Conservation (phyloP, 2,329 filamentous ascomycete species). For the Fusarium algeriense region DNA sequence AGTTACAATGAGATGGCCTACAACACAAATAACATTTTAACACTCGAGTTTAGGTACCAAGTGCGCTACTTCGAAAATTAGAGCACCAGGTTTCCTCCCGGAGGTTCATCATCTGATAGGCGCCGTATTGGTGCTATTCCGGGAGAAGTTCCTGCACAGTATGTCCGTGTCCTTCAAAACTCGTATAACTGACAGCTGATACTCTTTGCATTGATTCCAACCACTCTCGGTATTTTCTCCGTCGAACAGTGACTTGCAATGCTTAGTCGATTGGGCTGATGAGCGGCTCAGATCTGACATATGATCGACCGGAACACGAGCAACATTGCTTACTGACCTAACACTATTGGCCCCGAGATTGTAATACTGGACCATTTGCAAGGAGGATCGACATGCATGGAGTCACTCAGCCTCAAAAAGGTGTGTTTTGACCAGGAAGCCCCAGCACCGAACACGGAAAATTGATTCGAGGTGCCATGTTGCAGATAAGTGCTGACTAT, state of each 20-base stretch:
- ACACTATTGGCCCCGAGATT: not conserved
- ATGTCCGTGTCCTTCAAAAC: not conserved
- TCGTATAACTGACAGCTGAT: not conserved
- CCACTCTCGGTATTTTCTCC: not conserved
- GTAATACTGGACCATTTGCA: too few relatives aligned
- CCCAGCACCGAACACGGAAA: not conserved
- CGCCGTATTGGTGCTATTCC: not conserved
- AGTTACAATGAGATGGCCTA: too few relatives aligned
- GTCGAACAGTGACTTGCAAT: not conserved
- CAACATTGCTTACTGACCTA: not conserved
- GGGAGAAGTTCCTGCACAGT: not conserved
- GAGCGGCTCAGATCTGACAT: slow-evolving; percentile 2
- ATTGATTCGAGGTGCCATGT: not conserved
- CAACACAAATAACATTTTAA: too few relatives aligned
- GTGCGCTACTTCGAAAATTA: too few relatives aligned
- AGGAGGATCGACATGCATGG: not conserved
- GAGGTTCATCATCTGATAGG: too few relatives aligned
- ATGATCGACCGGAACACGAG: slow-evolving; percentile 1
- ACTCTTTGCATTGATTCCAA: too few relatives aligned
- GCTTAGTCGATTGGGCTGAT: not conserved
- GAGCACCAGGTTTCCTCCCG: too few relatives aligned
- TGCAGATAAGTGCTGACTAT: not conserved
- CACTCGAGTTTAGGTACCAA: too few relatives aligned
- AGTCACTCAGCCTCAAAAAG: not conserved
- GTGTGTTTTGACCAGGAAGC: not conserved